A percentile compares a stretch with the other conserved stretches of the same genome.
Conservation (phyloP, 345 rosid genomes). For the Raphanus raphanistrum region DNA sequence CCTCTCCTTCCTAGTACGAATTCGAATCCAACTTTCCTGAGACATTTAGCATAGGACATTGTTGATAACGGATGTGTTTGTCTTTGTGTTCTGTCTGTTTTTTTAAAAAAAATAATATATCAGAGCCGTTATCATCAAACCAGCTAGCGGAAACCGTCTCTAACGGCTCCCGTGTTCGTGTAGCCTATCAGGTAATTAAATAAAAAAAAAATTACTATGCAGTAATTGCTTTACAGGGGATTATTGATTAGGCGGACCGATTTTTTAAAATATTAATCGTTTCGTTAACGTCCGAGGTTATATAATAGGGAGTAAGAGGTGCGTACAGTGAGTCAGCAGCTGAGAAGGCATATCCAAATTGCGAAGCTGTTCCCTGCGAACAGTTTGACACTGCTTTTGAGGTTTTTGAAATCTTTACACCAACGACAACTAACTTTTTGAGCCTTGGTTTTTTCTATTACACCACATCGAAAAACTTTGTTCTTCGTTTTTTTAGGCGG, state of each 20-base stretch:
- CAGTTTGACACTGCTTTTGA: not conserved
- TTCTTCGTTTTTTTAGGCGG: not conserved
- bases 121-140: slow-evolving; percentile 80
- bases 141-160: slow-evolving; percentile 47
- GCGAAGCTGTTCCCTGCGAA: not conserved
- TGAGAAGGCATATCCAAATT: not conserved
- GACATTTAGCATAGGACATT: not conserved
- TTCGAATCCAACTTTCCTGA: not conserved
- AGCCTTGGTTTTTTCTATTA: not conserved
- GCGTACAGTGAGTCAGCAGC: not conserved
- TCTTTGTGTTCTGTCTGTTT: not conserved
- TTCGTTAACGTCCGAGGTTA: not conserved
- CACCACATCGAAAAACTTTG: not conserved
- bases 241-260: no score
- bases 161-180: slow-evolving; percentile 74
- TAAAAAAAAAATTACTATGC: no score
- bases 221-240: no score
- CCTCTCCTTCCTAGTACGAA: not conserved
- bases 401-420: not conserved
- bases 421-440: not conserved
- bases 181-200: slow-evolving; percentile 79
- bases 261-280: not conserved
- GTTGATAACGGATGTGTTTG: not conserved
- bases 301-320: not conserved
- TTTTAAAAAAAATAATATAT: not conserved